Base-by-base conservation (phyloP, 2,329 filamentous ascomycete genomes). In the Colletotrichum trifolii region DNA sequence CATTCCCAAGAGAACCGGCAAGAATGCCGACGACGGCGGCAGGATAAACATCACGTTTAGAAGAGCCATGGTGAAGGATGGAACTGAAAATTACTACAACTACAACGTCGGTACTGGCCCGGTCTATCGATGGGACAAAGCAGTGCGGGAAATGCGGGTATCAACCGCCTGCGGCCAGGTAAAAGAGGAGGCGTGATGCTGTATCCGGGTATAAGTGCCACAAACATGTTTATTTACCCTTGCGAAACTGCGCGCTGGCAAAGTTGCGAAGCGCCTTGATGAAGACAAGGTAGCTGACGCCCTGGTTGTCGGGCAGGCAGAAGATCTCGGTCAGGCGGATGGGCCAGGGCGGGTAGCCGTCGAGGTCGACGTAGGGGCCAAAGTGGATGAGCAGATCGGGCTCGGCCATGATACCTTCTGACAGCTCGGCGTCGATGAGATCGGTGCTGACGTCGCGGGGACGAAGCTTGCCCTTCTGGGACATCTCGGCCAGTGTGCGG, bases 331-430 rank as follows among this genome's bases (percentile, higher is more conserved):
- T 97, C 74, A 99, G 81, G 47, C 96, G 87, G 67, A 98, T 87
- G 79, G 97, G 96, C 96, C 96, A 99, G 1, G 96, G 96, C 9
- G 96, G 96, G 75, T 98, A 99, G 9, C 96, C 94, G 58, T 93
- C 90, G 48, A 99, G 80, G 75, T 94, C 90, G 58, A 98, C 88
- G 54, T 89, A 88, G 4, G 94, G 92, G 1, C 91, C 89, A 76
- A 99, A 99, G 8, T 97, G 81, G 59, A 99, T 87, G 64, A 99
- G 81, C 12, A 99, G 82, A 75, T 98, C 94, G 2, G 96, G 96
- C 78, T 99, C 95, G 9, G 87, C 85, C 85, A 96, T 96, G 66
- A 97, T 89, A 55, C 85, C 87, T 73, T 90, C 87, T 12, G 82
- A 91, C 54, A 99, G 85, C 78, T 99, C 96, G 5, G 93, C 91